A percentile compares a stretch with the other conserved stretches of the same genome.
Evolutionary conservation across 805 yeast species (phyloP).

Genomic region (Brettanomyces naardenensis): DNA sequence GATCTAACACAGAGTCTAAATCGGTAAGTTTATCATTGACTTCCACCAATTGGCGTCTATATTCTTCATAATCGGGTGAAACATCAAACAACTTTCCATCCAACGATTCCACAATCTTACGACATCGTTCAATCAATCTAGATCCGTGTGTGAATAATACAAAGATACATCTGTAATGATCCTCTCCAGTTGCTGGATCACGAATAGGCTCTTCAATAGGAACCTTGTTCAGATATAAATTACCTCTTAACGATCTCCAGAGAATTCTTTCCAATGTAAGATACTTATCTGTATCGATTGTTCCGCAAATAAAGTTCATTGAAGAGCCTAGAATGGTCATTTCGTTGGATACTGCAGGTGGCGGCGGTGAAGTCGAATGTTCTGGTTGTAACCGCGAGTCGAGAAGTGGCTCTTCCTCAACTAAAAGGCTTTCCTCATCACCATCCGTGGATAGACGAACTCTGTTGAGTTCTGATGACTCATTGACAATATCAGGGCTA

Average conservation of each 20-base stretch:
- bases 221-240: constrained; percentile 68
- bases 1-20: constrained; percentile 43
- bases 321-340: constrained; percentile 27
- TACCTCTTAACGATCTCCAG: constrained; percentile 93
- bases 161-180: constrained; percentile 69
- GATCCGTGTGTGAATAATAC: constrained; percentile 89
- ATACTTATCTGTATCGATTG: constrained; percentile 64
- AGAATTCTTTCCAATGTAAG: constrained; percentile 70
- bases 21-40: constrained; percentile 36
- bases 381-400: neutral
- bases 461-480: constrained; percentile 18
- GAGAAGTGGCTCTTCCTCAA: constrained; percentile 18
- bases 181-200: constrained; percentile 48
- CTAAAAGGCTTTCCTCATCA: constrained; percentile 16
- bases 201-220: constrained; percentile 63
- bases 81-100: constrained; percentile 72
- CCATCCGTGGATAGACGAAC: constrained; percentile 21
- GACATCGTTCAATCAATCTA: constrained; percentile 58
- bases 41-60: constrained; percentile 43
- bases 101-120: constrained; percentile 77
- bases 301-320: constrained; percentile 63
- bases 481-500: constrained; percentile 23
- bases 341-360: constrained; percentile 19
- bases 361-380: neutral
- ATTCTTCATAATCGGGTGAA: constrained; percentile 31